phyloP scores from a whole-genome alignment of 495 filamentous ascomycete species.

The Letharia lupina region DNA sequence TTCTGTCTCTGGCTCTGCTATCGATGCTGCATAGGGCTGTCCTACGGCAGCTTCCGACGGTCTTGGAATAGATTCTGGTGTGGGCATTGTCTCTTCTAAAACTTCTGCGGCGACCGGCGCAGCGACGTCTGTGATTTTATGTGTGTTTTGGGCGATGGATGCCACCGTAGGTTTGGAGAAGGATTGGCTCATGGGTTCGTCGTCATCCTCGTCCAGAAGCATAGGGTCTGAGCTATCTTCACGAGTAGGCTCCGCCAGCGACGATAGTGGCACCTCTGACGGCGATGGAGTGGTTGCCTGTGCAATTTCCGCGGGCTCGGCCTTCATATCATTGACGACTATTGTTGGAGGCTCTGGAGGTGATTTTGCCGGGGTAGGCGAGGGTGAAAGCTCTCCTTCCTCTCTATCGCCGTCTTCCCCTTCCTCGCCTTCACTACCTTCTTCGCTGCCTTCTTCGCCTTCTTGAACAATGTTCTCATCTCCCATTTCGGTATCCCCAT shows the following conservation, averaged over 20 bases:
- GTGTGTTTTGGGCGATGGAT: neutral
- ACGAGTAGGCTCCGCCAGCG: neutral
- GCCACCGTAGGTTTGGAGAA: neutral
- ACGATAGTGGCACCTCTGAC: neutral
- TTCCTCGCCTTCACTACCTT: conserved; percentile 50
- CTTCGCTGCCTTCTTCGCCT: conserved; percentile 47
- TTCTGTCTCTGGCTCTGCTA: neutral
- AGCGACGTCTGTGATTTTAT: neutral
- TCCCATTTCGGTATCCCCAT: conserved; percentile 33
- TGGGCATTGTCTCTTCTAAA: neutral
- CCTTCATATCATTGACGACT: conserved; percentile 2
- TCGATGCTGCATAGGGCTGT: neutral
- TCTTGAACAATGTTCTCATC: conserved; percentile 37
- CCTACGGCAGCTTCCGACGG: neutral
- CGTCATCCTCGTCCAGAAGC: conserved; percentile 2
- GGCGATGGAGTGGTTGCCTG: neutral
- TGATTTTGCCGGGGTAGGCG: conserved; percentile 15
- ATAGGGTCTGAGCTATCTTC: neutral
- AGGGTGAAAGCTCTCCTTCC: conserved; percentile 26
- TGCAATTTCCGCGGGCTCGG: neutral
- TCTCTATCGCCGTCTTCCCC: conserved; percentile 35
- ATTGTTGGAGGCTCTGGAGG: conserved; percentile 2
- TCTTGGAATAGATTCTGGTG: neutral
- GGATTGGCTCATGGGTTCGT: neutral
- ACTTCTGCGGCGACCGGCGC: neutral